Conservation (phyloP, 305 asterid genomes). For the Stenogyne calaminthoides region DNA sequence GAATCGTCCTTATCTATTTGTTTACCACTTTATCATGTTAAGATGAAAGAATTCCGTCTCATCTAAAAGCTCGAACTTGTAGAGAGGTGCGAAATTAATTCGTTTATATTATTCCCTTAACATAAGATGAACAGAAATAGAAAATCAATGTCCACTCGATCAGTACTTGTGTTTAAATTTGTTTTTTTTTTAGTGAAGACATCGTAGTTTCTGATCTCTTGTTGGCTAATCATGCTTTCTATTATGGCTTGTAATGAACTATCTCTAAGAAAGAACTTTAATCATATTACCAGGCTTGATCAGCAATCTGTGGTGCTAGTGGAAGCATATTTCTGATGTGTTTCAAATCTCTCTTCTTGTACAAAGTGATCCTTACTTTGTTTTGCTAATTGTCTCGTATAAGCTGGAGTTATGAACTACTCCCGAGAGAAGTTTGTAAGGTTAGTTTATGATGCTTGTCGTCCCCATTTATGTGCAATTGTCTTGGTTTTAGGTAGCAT, state of each 20-base stretch:
- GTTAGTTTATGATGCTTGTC: slow-evolving; percentile 39
- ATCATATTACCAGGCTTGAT: slow-evolving; percentile 29
- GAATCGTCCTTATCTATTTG: neutral
- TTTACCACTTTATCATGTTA: neutral
- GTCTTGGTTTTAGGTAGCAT: slow-evolving; percentile 21
- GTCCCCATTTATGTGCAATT: slow-evolving; percentile 14
- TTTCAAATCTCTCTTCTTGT: slow-evolving; percentile 9
- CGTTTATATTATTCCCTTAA: too few relatives aligned
- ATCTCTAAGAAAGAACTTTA: slow-evolving; percentile 14
- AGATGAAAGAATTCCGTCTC: too few relatives aligned
- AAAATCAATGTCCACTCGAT: slow-evolving; percentile 1
- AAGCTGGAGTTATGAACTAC: slow-evolving; percentile 41
- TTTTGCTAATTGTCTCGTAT: slow-evolving; percentile 19
- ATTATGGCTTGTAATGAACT: slow-evolving; percentile 12
- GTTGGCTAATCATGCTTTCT: slow-evolving; percentile 23
- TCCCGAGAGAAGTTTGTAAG: slow-evolving; percentile 48
- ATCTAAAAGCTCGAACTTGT: too few relatives aligned
- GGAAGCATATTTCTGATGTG: slow-evolving; percentile 17
- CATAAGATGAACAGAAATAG: neutral
- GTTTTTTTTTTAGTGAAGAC: neutral
- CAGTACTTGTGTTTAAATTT: slow-evolving; percentile 9
- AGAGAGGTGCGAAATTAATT: too few relatives aligned
- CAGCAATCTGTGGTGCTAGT: slow-evolving; percentile 22
- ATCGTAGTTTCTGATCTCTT: slow-evolving; percentile 4
- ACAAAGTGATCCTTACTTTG: slow-evolving; percentile 7